Base-by-base conservation (phyloP, 352 stramenopile species). In the Phytophthora sp. region DNA sequence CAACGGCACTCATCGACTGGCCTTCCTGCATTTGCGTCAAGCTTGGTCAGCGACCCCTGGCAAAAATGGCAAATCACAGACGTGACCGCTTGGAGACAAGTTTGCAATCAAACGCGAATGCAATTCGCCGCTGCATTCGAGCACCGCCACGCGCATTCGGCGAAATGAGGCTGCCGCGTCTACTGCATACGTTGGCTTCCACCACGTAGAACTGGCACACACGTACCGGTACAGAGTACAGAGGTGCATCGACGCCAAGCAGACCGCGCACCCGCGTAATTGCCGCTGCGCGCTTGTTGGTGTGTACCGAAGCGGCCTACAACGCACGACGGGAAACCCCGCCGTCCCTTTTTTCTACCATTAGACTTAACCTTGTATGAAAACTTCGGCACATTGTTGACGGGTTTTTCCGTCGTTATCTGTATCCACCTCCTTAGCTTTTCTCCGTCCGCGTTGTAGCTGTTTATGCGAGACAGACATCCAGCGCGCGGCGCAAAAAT, bases 401-500 rank as follows among this genome's bases (percentile, higher is more conserved):
- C n/a, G n/a, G n/a, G n/a, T n/a, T n/a, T n/a, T n/a, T n/a, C n/a
- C n/a, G n/a, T n/a, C n/a, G n/a, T n/a, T n/a, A n/a, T n/a, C n/a
- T n/a, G n/a, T n/a, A n/a, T n/a, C n/a, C n/a, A n/a, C n/a, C n/a
- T n/a, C n/a, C n/a, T n/a, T n/a, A n/a, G n/a, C n/a, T n/a, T n/a
- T n/a, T n/a, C n/a, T n/a, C n/a, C n/a, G n/a, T n/a, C n/a, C n/a
- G n/a, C n/a, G n/a, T 15, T 45, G 8, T 13, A 29, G 57, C 20
- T 45, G 49, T 59, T 29, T 63, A 59, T 59, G 57, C 49, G 63
- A 35, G 44, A 7, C 27, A 47, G 20, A 65, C 62, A 70, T 60
- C 59, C 62, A 66, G 62, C 33, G 29, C 53, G 3, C 15, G 44
- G n/a, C 45, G 62, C 62, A 70, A 56, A 66, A 46, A 65, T 49